Base-by-base conservation (phyloP, 176 grass and related monocot species). In the Avena atlantica region DNA sequence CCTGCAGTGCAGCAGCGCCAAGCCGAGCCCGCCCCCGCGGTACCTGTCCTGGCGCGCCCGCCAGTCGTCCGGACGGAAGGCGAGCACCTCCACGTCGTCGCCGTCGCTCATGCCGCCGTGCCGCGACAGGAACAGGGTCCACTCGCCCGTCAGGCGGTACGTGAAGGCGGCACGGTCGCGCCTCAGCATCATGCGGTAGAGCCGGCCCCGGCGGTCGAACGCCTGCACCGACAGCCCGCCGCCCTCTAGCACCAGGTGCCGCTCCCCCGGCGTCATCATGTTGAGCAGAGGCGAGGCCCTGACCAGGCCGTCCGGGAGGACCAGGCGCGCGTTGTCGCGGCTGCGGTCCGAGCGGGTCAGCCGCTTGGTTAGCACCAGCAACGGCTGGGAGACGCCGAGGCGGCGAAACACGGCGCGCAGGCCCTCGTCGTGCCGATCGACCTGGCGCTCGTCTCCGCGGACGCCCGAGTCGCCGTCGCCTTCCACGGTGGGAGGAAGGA, bases 151-250 rank as follows among this genome's bases (percentile, higher is more conserved):
- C 74, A 90, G 56, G 84, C 65, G 56, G 64, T 71, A 90, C 12
- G 89, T 56, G 25, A 63, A 5, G 40, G 88, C 44, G 0, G 24
- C 27, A 0, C 5, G 50, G 83, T 89, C 83, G 10, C 78, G 84
- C 16, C 68, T 81, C 63, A 90, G 88, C 8, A 56, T 17, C 89
- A 90, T 90, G 89, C 31, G 84, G 89, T 90, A 87, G 10, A 1
- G 0, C 45, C 72, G 79, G n/a, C 83, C 88, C n/a, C 31, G 15
- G 63, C 79, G 63, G 89, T 86, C 89, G 31, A 83, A 27, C 64
- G 45, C 64, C 45, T 44, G 55, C n/a, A 83, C 89, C 1, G 64
- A 16, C n/a, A 90, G 79, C 29, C 89, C 84, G 44, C 44, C 2
- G 51, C 53, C 21, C 19, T 78, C 78, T 14, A 62, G 14, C 14